Evolutionary conservation across 768 basidiomycete genomes (phyloP), one percentile per base, ranked within the genome.

Genomic region (Hypholoma fasciculare): DNA sequence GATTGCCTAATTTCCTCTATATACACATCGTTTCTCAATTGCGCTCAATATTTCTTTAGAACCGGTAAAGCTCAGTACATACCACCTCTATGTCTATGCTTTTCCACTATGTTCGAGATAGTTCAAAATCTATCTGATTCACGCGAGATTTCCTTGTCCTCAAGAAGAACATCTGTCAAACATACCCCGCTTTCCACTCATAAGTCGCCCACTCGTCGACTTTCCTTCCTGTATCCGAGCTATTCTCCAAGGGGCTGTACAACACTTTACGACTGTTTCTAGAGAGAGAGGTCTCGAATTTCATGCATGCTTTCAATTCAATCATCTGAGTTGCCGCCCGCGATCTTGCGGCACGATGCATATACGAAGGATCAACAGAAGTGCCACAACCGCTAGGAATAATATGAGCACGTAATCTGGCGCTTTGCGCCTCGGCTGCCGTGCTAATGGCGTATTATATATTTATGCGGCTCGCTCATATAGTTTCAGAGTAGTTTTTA

Each of bases 61-160:
- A 63, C 57, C 71, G 71, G 65, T 72, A 69, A 67, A 57, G 13
- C 38, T 17, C 56, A 27, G 50, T 61, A 52, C 51, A 59, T 65
- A 58, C 26, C 49, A 49, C 27, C 23, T 11, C 27, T 13, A 27
- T 54, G 54, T 54, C 58, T 27, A 58, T 56, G 47, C 58, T 57
- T 51, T 56, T 44, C 37, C 48, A 52, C 30, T 34, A 56, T 38
- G 50, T 44, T 49, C 26, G 54, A 61, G 56, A 59, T 60, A 54
- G 49, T 61, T 13, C 14, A 14, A 30, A 57, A 60, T 54, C 34
- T 44, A 58, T 62, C 54, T 59, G 52, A 57, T 59, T 39, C n/a
- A 34, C 40, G 6, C 20, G n/a, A 26, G 23, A 49, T 20, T 9
- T n/a, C 17, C 34, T 19, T 17, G 16, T 30, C 43, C 12, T 42